Evolutionary conservation across 2,329 filamentous ascomycete species (phyloP).

Genomic region (Plenodomus tracheiphilus): DNA sequence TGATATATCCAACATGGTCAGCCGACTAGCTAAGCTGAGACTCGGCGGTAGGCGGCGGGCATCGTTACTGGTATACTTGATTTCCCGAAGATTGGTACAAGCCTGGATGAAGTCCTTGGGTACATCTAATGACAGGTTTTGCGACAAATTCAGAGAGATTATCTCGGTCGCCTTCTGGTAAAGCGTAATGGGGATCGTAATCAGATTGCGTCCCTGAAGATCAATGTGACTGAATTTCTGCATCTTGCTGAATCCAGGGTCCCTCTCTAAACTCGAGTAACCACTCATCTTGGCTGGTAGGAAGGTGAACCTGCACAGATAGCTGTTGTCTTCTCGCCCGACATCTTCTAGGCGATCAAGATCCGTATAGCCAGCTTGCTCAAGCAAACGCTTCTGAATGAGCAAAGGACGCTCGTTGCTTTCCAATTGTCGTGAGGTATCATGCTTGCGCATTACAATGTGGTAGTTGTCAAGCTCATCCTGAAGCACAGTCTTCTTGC

Average conservation of each 20-base stretch:
- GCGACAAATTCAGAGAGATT: constrained; percentile 89
- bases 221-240: constrained; percentile 95
- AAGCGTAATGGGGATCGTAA: constrained; percentile 91
- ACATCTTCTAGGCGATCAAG: constrained; percentile 89
- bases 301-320: constrained; percentile 94
- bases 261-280: constrained; percentile 69
- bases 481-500: constrained; percentile 91
- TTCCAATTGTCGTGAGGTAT: constrained; percentile 79
- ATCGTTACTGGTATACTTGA: constrained; percentile 95
- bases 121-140: constrained; percentile 88
- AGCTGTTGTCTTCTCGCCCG: constrained; percentile 95
- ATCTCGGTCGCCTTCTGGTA: constrained; percentile 93
- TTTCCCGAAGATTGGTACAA: constrained; percentile 87
- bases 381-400: constrained; percentile 87
- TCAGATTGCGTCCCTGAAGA: constrained; percentile 82
- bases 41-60: constrained; percentile 83
- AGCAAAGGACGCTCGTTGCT: constrained; percentile 79
- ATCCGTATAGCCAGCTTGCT: constrained; percentile 89
- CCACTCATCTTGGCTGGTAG: constrained; percentile 86
- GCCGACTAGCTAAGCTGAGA: constrained; percentile 74
- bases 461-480: constrained; percentile 93
- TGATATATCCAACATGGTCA: constrained; percentile 91
- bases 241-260: constrained; percentile 78
- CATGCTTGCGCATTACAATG: constrained; percentile 92
- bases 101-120: constrained; percentile 96